Evolutionary conservation across 2,329 filamentous ascomycete genomes (phyloP), one percentile per base, ranked within the genome.

Genomic region (Leptographium galeiforme): DNA sequence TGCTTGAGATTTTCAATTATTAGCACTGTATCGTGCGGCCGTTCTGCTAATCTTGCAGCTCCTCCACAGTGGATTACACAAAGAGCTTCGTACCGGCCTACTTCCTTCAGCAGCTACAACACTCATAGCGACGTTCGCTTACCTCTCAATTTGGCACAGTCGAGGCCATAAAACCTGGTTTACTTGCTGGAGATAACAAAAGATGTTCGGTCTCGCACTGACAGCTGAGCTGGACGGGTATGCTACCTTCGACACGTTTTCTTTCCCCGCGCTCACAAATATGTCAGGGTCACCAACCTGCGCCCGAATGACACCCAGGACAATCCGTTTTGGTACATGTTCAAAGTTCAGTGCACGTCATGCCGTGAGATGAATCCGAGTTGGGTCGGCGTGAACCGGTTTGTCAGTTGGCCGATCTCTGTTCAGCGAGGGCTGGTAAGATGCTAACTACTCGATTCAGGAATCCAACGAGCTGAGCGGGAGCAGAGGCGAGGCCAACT

Each of bases 321-420:
- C 18, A 79, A 78, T 55, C 88, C 89, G 5, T 98, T 96, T 73
- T 95, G 85, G 78, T 98, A 95, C 72, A 96, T 88, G 50, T 97
- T 98, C 79, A 93, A 87, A 66, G 91, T 98, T 39, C 88, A 96
- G 74, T 98, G 93, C 71, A 96, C 89, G n/a, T 95, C 90, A 53
- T 98, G 93, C 69, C 83, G 89, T 56, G 93, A 98, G 68, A 83
- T 78, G 2, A 90, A 98, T 66, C 78, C 85, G 12, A 98, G 96
- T 62, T 83, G 80, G 71, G 81, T 98, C 51, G 85, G 83, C 54
- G 80, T 97, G 58, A 95, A 79, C 70, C 85, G 91, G 58, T 95
- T 94, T 74, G 90, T 95, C 74, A 58, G 85, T 71, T 43, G 12
- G 16, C 16, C 11, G n/a, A 16, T 40, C 48, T 10, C 10, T 19